phyloP scores from a whole-genome alignment of 176 grass and related monocot species.

The Tuctoria greenei region DNA sequence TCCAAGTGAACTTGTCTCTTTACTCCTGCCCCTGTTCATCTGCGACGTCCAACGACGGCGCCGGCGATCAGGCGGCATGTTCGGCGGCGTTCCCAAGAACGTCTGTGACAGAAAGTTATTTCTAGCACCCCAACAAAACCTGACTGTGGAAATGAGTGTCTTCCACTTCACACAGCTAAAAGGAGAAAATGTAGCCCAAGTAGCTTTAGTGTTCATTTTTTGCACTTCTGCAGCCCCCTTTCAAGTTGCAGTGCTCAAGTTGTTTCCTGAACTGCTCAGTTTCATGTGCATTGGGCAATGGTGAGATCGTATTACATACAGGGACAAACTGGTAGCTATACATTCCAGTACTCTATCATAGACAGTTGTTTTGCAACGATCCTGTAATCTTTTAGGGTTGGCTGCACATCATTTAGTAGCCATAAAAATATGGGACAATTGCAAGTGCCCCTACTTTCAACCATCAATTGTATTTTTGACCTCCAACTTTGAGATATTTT shows the following conservation, averaged over 20 bases:
- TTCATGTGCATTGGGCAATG: background rate
- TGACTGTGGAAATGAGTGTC: background rate
- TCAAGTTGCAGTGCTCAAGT: background rate
- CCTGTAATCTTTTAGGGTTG: background rate
- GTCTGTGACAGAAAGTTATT: background rate
- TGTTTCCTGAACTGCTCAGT: background rate
- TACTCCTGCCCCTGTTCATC: too few relatives aligned
- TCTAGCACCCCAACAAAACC: background rate
- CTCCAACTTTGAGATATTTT: too few relatives aligned
- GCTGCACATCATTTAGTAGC: background rate
- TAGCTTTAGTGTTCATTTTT: background rate
- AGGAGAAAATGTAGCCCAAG: background rate
- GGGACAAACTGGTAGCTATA: background rate
- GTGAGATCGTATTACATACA: background rate
- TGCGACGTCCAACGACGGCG: too few relatives aligned
- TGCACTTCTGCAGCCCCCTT: background rate
- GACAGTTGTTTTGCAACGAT: background rate
- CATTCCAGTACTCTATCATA: slow-evolving; percentile 16
- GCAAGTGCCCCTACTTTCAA: too few relatives aligned
- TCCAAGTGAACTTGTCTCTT: too few relatives aligned
- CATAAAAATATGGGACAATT: background rate
- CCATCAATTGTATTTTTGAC: too few relatives aligned
- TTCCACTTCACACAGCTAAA: background rate
- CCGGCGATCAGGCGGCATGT: too few relatives aligned
- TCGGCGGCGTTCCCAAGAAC: too few relatives aligned